Evolutionary conservation across 345 rosid species (phyloP), one percentile per base, ranked within the genome.

Genomic region (Lepidium sativum): DNA sequence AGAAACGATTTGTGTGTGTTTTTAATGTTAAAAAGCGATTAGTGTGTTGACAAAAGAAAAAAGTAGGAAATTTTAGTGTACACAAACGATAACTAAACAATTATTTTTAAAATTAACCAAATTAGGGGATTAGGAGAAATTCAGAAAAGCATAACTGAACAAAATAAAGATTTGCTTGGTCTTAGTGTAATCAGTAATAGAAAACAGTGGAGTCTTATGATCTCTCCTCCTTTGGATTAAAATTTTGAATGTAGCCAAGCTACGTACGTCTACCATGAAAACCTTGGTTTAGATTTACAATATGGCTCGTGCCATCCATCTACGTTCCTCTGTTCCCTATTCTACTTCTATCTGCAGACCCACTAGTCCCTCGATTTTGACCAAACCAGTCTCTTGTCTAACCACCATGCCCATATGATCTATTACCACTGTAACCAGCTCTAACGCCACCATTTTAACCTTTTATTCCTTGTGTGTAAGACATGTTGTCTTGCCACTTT

Each of bases 271-370:
- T 71, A 89, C 6, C 62, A 0, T 85, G 89, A 29, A 67, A 32
- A 9, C 90, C 90, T 69, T 80, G 63, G 80, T 75, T 80, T 13
- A 87, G 90, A 71, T 73, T 85, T 35, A 90, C 95, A 92, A 89
- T 87, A 52, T 84, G 97, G 45, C 68, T 75, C 0, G 85, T 73
- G 44, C 67, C 69, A 63, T 86, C 87, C 78, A 81, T 71, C 43
- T 80, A 89, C 49, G 81, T 76, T 39, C 78, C 84, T 73, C 89
- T 80, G 25, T 62, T 72, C 7, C 79, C 62, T 2, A 71, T 58
- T 62, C 70, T 77, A 43, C 75, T 44, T 34, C 84, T 75, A 41
- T 82, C 77, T 11, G 72, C 73, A 62, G 85, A 81, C 23, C 88
- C 89, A 47, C 89, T 79, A 2, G 68, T 39, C 60, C 81, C 80